phyloP scores from a whole-genome alignment of 2,329 filamentous ascomycete genomes.

The Colletotrichum sp. region DNA sequence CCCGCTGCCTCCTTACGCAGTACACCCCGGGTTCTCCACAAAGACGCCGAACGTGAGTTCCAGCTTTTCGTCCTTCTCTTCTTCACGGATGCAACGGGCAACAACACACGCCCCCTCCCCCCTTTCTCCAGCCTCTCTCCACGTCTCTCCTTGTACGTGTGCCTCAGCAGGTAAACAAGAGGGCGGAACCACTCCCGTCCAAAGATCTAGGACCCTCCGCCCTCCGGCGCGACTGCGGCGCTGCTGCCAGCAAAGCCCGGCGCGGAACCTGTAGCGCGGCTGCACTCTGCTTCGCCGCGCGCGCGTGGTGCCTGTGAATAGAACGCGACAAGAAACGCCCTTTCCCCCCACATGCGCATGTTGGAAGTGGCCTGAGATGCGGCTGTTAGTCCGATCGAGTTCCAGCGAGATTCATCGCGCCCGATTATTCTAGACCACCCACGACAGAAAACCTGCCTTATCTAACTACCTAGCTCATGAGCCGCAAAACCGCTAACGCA shows the following conservation, averaged over 20 bases:
- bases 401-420: not conserved
- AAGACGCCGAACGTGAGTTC: constrained; percentile 5
- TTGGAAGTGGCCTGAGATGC: not conserved
- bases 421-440: not conserved
- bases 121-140: not conserved
- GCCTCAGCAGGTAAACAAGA: not conserved
- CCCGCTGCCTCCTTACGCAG: not conserved
- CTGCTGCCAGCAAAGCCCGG: not conserved
- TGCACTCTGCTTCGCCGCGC: not conserved
- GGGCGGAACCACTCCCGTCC: not conserved
- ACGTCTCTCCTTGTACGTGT: not conserved
- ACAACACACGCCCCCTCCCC: not conserved
- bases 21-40: not conserved
- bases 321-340: not conserved
- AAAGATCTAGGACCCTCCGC: not conserved
- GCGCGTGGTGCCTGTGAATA: not conserved
- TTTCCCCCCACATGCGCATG: not conserved
- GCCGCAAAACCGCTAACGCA: not conserved
- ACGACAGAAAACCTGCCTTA: not conserved
- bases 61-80: not conserved
- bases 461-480: not conserved
- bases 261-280: not conserved
- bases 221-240: not conserved
- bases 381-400: not conserved
- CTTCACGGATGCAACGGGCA: not conserved